Base-by-base conservation (phyloP, 768 basidiomycete species). In the Calocybe gangraenosa region DNA sequence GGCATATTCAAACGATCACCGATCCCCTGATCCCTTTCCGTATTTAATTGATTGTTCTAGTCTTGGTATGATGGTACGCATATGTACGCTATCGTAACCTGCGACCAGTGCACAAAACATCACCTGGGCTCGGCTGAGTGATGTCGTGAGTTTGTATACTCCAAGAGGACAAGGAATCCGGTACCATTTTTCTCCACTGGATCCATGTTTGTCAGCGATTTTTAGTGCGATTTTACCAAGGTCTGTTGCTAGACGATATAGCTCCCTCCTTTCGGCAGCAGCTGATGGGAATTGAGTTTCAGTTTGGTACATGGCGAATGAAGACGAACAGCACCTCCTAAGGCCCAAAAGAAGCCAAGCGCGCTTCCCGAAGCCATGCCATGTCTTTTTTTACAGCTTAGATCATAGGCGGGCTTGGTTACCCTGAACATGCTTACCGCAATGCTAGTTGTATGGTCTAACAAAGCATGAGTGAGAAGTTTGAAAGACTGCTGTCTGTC, bases 281-380 rank as follows among this genome's bases (percentile, higher is more conserved):
- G 76, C 75, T 78, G 47, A 48, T 37, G 36, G 44, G 40, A 17
- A 33, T 23, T 52, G 8, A 51, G 39, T 20, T 37, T 45, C n/a
- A 44, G 18, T 44, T 39, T 14, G 10, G 36, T 31, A 15, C n/a
- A 13, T 13, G 9, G 10, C 32, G 21, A 9, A 34, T 18, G n/a
- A 18, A 25, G 10, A 40, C 13, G 32, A 42, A 17, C 5, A 11
- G 34, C 54, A 82, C 82, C 81, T 58, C 76, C 78, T 5, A 84
- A 64, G 11, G 79, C 75, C 82, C 81, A 87, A 56, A 87, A 83
- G 61, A 88, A 83, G 5, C 86, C 86, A 14, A 83, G 61, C 0
- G 82, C 78, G 7, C 82, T 80, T 3, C 82, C 82, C 13, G 83
- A 75, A 6, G 80, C 74, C 70, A 88, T 82, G 4, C 84, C 86